These are phyloP conservation scores for Globisporangium viniferum DNA, from an alignment of 352 stramenopile species.

Conservation along the genomic window DNA sequence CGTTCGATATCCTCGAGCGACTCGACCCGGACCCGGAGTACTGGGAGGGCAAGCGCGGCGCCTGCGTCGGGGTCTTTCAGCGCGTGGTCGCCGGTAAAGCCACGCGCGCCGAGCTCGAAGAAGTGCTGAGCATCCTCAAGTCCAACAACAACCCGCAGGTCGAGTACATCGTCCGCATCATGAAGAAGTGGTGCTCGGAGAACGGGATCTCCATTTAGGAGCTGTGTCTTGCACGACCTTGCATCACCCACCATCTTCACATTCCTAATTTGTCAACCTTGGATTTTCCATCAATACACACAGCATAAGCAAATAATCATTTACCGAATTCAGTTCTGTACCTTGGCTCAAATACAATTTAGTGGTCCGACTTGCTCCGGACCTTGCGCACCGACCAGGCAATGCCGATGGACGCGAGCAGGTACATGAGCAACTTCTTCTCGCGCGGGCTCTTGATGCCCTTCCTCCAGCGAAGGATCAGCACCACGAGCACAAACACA, in stretches of 20 bases:
- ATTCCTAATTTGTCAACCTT: background rate
- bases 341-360: background rate
- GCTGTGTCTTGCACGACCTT: background rate
- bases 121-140: constrained; percentile 91
- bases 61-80: constrained; percentile 95
- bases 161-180: constrained; percentile 95
- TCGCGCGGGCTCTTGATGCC: constrained; percentile 44
- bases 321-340: background rate
- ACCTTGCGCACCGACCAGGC: constrained; percentile 54
- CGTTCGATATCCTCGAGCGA: constrained; percentile 93
- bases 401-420: constrained; percentile 56
- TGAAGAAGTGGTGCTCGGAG: constrained; percentile 94
- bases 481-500: constrained; percentile 30
- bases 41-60: constrained; percentile 95
- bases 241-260: background rate
- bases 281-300: background rate
- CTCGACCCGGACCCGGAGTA: constrained; percentile 95
- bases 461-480: constrained; percentile 50
- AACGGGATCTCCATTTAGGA: constrained; percentile 81
- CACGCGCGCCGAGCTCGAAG: constrained; percentile 86
- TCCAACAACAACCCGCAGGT: constrained; percentile 94
- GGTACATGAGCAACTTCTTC: constrained; percentile 58
- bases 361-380: constrained; percentile 36
- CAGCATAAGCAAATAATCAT: background rate
- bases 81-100: constrained; percentile 90